A percentile compares a stretch with the other conserved stretches of the same genome.
phyloP scores from a whole-genome alignment of 805 yeast species.

The Komagataella kurtzmanii region DNA sequence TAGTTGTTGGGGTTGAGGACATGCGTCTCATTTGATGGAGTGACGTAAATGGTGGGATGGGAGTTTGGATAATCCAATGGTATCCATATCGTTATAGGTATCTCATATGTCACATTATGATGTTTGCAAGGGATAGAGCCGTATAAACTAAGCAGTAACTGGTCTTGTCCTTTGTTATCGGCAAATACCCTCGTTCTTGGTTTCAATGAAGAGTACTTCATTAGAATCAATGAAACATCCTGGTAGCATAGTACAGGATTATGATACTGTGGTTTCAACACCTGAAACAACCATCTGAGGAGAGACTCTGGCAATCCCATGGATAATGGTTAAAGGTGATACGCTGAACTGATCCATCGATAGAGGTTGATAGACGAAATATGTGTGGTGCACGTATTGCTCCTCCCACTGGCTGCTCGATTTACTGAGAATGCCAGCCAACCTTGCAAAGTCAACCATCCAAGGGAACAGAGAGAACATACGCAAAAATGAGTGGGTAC shows the following conservation, averaged over 20 bases:
- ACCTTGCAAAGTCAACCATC: neutral
- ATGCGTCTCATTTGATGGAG: constrained; percentile 32
- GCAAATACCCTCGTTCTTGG: constrained; percentile 60
- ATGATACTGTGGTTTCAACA: constrained; percentile 38
- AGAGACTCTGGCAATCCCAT: constrained; percentile 23
- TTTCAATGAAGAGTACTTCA: constrained; percentile 34
- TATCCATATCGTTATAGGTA: constrained; percentile 65
- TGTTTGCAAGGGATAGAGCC: constrained; percentile 35
- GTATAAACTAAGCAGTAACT: constrained; percentile 46
- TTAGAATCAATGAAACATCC: constrained; percentile 46
- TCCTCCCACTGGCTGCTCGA: neutral
- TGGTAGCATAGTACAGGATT: constrained; percentile 47
- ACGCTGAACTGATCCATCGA: neutral
- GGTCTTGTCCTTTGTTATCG: constrained; percentile 40
- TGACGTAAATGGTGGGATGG: constrained; percentile 55
- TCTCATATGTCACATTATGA: constrained; percentile 17
- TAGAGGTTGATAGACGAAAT: neutral
- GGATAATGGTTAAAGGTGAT: neutral
- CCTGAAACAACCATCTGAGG: constrained; percentile 45
- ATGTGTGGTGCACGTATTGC: neutral
- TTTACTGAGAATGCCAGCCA: neutral
- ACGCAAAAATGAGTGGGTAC: constrained; percentile 9
- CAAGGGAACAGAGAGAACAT: constrained; percentile 1
- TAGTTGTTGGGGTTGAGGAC: constrained; percentile 45
- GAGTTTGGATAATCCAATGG: constrained; percentile 59